Evolutionary conservation across 306 rosid genomes (phyloP).

Genomic region (Rosa multiflora): DNA sequence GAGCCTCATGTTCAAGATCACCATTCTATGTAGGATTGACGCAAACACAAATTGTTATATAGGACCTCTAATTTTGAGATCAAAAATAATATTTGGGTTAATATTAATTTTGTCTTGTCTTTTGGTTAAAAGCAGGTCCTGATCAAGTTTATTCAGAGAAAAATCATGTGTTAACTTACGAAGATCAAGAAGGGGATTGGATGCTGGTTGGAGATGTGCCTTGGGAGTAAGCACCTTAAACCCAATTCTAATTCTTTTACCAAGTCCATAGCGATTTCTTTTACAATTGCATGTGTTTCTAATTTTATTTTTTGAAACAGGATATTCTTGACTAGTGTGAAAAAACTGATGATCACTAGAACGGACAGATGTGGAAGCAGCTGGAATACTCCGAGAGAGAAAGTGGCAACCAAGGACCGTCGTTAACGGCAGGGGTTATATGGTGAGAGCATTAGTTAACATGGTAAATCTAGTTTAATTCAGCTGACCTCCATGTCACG

Average conservation of each 20-base stretch:
- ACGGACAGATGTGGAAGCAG: constrained; percentile 14
- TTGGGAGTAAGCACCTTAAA: constrained; percentile 20
- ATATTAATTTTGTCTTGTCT: background rate
- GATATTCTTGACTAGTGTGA: constrained; percentile 24
- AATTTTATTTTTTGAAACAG: constrained; percentile 8
- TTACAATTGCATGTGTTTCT: background rate
- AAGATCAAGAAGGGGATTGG: constrained; percentile 28
- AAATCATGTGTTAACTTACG: constrained; percentile 15
- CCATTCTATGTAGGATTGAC: constrained; percentile 13
- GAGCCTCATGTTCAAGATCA: constrained; percentile 20
- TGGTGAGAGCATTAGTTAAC: too few relatives aligned
- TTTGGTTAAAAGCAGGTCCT: constrained; percentile 14
- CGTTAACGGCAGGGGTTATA: too few relatives aligned
- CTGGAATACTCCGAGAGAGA: too few relatives aligned
- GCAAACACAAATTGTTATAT: background rate
- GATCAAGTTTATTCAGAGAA: constrained; percentile 7
- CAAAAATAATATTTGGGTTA: background rate
- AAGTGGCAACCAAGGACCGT: too few relatives aligned
- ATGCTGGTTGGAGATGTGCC: constrained; percentile 33
- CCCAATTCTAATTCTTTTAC: background rate
- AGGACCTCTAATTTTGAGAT: too few relatives aligned
- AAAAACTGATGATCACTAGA: constrained; percentile 25
- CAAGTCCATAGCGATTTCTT: too few relatives aligned
- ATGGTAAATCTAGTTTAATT: too few relatives aligned
- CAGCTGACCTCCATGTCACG: too few relatives aligned